Percentiles rank a stretch among this genome's conserved stretches.
phyloP scores from a whole-genome alignment of 2,329 filamentous ascomycete species.

The Biscogniauxia marginata region DNA sequence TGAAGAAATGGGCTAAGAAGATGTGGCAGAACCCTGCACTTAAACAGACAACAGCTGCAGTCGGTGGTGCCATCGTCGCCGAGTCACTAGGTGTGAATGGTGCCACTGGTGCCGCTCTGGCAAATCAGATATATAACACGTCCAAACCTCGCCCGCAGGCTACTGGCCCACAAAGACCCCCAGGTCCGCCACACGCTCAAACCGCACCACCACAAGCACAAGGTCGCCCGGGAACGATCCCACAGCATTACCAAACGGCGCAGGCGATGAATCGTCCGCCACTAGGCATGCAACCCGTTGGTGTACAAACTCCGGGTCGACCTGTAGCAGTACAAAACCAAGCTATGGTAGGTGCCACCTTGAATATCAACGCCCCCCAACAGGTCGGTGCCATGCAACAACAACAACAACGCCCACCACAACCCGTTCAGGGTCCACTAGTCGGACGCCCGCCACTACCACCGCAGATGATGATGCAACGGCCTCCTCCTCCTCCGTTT shows the following conservation, averaged over 20 bases:
- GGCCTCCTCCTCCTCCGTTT: background rate
- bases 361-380: constrained; percentile 13
- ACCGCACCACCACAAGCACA: constrained; percentile 14
- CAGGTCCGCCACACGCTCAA: constrained; percentile 9
- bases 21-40: constrained; percentile 25
- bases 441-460: constrained; percentile 2
- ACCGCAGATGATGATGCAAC: background rate
- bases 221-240: background rate
- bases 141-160: constrained; percentile 12
- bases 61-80: constrained; percentile 23
- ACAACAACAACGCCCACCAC: constrained; percentile 11
- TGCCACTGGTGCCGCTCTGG: constrained; percentile 13
- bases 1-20: constrained; percentile 34
- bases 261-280: constrained; percentile 12
- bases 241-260: constrained; percentile 6
- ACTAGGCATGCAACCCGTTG: constrained; percentile 16
- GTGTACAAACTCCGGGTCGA: constrained; percentile 22
- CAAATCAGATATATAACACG: constrained; percentile 14
- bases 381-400: constrained; percentile 11
- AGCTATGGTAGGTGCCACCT: constrained; percentile 10
- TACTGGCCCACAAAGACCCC: constrained; percentile 7
- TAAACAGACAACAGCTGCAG: constrained; percentile 24
- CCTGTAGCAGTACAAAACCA: constrained; percentile 26
- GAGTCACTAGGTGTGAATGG: constrained; percentile 21
- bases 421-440: constrained; percentile 9